Percentiles rank a stretch among this genome's conserved stretches.
Evolutionary conservation across 495 filamentous ascomycete genomes (phyloP).

Genomic region (Acidiella bohemica): DNA sequence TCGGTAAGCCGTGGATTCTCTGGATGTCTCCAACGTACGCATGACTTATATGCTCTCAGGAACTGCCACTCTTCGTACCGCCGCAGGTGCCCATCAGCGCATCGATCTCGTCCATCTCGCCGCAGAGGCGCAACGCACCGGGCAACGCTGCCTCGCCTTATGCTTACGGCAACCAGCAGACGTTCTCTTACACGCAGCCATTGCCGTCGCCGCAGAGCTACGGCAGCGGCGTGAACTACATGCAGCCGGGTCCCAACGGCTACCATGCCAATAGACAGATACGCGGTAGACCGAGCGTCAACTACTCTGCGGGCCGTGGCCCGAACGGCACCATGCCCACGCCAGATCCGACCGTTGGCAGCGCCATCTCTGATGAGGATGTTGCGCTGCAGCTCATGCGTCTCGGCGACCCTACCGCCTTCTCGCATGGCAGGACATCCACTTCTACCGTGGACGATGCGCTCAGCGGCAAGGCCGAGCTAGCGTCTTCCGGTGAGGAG

Average conservation of each 20-base stretch:
- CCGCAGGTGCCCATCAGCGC: slow-evolving; percentile 79
- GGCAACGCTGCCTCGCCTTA: slow-evolving; percentile 55
- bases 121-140: slow-evolving; percentile 59
- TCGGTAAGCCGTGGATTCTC: slow-evolving; percentile 78
- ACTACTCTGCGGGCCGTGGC: slow-evolving; percentile 33
- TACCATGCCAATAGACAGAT: slow-evolving; percentile 48
- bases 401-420: slow-evolving; percentile 79
- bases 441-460: slow-evolving; percentile 90
- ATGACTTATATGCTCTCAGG: slow-evolving; percentile 42
- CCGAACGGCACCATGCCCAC: slow-evolving; percentile 61
- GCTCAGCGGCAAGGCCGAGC: slow-evolving; percentile 74
- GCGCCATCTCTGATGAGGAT: slow-evolving; percentile 94
- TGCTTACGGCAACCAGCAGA: slow-evolving; percentile 54
- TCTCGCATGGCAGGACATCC: slow-evolving; percentile 78
- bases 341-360: slow-evolving; percentile 76
- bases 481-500: slow-evolving; percentile 71
- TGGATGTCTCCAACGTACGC: no score
- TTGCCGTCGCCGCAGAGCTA: slow-evolving; percentile 71
- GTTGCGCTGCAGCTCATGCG: slow-evolving; percentile 93
- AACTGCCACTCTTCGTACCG: slow-evolving; percentile 87
- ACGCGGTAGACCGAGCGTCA: slow-evolving; percentile 43
- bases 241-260: slow-evolving; percentile 30
- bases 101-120: slow-evolving; percentile 84
- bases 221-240: slow-evolving; percentile 29
- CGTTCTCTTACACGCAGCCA: slow-evolving; percentile 55